phyloP scores from a whole-genome alignment of 2,329 filamentous ascomycete species.

The Coniochaeta sp. region DNA sequence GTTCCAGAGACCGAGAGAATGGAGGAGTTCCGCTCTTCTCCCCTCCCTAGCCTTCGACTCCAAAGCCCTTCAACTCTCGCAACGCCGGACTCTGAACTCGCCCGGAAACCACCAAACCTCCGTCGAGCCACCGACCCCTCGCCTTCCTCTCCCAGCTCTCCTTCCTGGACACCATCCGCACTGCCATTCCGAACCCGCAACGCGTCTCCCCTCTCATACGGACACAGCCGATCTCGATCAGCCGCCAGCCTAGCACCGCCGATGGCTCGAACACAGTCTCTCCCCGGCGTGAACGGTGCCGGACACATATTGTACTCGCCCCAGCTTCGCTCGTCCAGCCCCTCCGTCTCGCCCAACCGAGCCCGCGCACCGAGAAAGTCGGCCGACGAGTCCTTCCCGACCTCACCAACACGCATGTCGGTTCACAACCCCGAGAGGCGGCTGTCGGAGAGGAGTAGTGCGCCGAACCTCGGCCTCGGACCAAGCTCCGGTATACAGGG shows the following conservation, averaged over 20 bases:
- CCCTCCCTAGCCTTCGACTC: slow-evolving; percentile 46
- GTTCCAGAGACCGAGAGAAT: slow-evolving; percentile 63
- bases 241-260: slow-evolving; percentile 45
- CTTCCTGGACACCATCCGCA: slow-evolving; percentile 38
- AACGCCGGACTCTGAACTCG: slow-evolving; percentile 31
- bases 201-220: slow-evolving; percentile 51
- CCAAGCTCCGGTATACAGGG: slow-evolving; percentile 12
- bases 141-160: slow-evolving; percentile 44
- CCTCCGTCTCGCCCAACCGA: slow-evolving; percentile 45
- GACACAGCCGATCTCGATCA: slow-evolving; percentile 52
- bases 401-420: slow-evolving; percentile 45
- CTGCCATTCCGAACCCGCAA: slow-evolving; percentile 56
- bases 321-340: slow-evolving; percentile 46
- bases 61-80: slow-evolving; percentile 30
- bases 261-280: slow-evolving; percentile 57
- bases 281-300: slow-evolving; percentile 54
- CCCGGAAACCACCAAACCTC: slow-evolving; percentile 43
- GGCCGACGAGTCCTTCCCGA: slow-evolving; percentile 53
- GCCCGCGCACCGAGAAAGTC: slow-evolving; percentile 47
- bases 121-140: slow-evolving; percentile 54
- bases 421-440: slow-evolving; percentile 46
- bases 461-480: slow-evolving; percentile 35
- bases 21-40: slow-evolving; percentile 56
- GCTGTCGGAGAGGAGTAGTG: slow-evolving; percentile 41
- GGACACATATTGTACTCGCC: slow-evolving; percentile 51